Evolutionary conservation across 768 basidiomycete genomes (phyloP).

Genomic region (Kondoa malvinella): DNA sequence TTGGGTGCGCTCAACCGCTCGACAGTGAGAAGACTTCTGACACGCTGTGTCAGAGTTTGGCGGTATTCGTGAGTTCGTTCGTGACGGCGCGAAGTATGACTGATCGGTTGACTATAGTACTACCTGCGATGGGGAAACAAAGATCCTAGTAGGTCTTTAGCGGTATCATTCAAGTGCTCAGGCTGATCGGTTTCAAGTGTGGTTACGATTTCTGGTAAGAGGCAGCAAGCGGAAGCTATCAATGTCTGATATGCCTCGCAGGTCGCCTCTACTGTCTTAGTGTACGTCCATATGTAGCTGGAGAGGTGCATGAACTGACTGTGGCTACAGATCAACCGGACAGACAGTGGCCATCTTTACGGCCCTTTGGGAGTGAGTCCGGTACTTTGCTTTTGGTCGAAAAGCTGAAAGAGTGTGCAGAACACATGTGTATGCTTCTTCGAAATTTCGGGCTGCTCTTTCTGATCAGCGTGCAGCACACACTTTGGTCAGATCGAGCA

Average conservation of each 20-base stretch:
- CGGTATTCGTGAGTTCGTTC: background rate
- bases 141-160: too few relatives aligned
- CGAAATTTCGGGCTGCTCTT: background rate
- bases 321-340: too few relatives aligned
- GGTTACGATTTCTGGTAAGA: background rate
- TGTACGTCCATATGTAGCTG: too few relatives aligned
- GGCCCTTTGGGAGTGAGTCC: background rate
- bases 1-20: background rate
- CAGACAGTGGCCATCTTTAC: background rate
- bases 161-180: too few relatives aligned
- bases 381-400: background rate
- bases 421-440: background rate
- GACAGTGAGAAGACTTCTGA: background rate
- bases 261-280: background rate
- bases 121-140: background rate
- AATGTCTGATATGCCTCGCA: background rate
- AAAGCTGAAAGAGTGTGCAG: background rate
- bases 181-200: too few relatives aligned
- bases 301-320: too few relatives aligned
- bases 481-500: background rate
- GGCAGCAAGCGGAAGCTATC: background rate
- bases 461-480: background rate
- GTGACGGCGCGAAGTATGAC: background rate
- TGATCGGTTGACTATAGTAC: background rate
- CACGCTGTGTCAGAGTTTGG: background rate